Evolutionary conservation across 108 stramenopile genomes (phyloP), one percentile per base, ranked within the genome.

Genomic region (Fistulifera pelliculosa): DNA sequence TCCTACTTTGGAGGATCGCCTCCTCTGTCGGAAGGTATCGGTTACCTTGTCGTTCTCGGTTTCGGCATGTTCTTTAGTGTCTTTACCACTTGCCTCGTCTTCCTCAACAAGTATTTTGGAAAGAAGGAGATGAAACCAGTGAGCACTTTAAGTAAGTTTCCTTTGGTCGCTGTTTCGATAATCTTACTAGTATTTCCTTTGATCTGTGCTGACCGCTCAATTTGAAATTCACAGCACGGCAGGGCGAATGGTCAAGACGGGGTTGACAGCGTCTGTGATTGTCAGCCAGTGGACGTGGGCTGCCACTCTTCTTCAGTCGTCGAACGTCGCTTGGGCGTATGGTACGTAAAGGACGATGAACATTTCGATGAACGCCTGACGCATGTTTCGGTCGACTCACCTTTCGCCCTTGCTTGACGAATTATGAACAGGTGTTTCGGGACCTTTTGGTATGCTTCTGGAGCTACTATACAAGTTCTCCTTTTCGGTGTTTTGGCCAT

Each of bases 271-370:
- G 7, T 73, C 83, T 49, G 91, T 91, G 44, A 87, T 95, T 62
- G 87, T 90, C 19, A 80, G 78, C 49, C 84, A 90, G 61, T 95
- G 94, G 94, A 95, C 94, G 48, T 95, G 94, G 94, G 94, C 91
- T 12, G 91, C 94, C 17, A 93, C 94, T 19, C 85, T 95, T 38
- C 90, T 95, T 41, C 94, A 95, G 65, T 85, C 82, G 50, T 87
- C 87, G 49, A 95, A 95, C 61, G 94, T 95, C 18, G 94, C 94
- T n/a, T 95, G 84, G 83, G 52, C 70, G 16, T 95, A 89, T 54
- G 94, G n/a, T n/a, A n/a, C n/a, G n/a, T n/a, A n/a, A n/a, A n/a
- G n/a, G n/a, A n/a, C n/a, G n/a, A n/a, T n/a, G n/a, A n/a, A n/a
- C n/a, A n/a, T n/a, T n/a, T n/a, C n/a, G n/a, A n/a, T n/a, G n/a